Conservation (phyloP, 73 alveolate species). For the Durusdinium trenchii region DNA sequence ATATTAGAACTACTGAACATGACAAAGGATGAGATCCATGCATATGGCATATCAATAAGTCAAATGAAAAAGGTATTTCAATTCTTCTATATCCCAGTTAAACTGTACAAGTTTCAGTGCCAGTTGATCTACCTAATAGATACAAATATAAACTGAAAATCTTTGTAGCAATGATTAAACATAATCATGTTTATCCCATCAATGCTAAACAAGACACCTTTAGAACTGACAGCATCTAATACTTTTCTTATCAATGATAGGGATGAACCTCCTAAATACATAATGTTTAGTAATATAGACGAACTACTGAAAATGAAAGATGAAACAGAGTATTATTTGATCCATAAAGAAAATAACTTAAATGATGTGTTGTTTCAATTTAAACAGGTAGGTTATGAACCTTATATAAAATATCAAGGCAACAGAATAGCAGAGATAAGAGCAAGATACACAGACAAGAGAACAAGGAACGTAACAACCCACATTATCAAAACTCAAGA, state of each 20-base stretch:
- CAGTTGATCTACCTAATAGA: not conserved
- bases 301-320: constrained; percentile 38
- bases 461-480: not conserved
- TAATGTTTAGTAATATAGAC: constrained; percentile 45
- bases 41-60: not conserved
- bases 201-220: not conserved
- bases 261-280: not conserved
- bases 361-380: constrained; percentile 1
- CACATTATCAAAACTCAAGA: not conserved
- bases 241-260: not conserved
- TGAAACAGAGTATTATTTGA: not conserved
- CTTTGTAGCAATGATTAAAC: not conserved
- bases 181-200: not conserved
- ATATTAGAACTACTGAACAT: not conserved
- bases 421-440: not conserved
- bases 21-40: not conserved
- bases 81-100: not conserved
- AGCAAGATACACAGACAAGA: constrained; percentile 24
- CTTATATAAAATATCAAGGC: constrained; percentile 2
- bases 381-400: constrained; percentile 17
- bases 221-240: not conserved
- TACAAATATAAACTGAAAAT: not conserved
- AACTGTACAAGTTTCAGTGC: not conserved
- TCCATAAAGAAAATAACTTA: constrained; percentile 9
- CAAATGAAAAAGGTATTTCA: constrained; percentile 15